Evolutionary conservation across 1,139 yeast genomes (phyloP), one percentile per base, ranked within the genome.

Genomic region (Protomyces macrosporus): DNA sequence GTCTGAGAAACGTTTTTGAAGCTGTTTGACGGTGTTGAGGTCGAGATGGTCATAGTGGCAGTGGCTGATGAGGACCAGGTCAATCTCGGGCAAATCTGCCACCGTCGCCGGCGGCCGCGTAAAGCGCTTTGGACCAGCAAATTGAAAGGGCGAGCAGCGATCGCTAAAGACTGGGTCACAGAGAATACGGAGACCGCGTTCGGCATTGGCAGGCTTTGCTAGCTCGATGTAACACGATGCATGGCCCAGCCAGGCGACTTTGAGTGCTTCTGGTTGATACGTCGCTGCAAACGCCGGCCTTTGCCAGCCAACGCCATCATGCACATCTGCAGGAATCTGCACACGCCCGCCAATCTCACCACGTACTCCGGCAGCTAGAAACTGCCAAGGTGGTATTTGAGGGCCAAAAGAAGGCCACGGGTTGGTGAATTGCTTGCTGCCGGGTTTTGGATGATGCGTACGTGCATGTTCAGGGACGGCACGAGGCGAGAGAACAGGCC

Each of bases 31-130:
- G 16, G 68, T 59, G 45, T 33, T 34, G 10, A 35, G 14, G 54
- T 67, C 68, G 14, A 67, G 67, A 39, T 67, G 69, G 53, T 66
- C 69, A 53, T 67, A 67, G 60, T 91, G 98, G 72, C 91, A 93
- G 74, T 91, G 98, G 1, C 96, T 87, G 0, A 91, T 96, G 39
- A 91, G 72, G 3, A 90, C 85, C 63, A 86, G 81, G 70, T 90
- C 85, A 1, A 93, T 83, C 14, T 78, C 76, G 2, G 88, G 85
- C 16, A 90, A 78, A 14, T 86, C 86, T 1, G 81, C 80, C 16
- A 86, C 73, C 16, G 77, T 69, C 75, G 89, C 81, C 0, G 97
- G 96, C 16, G 89, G 78, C 32, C 85, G 85, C 0, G 88, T 81
- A 35, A 90, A 82, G 68, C 98, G 77, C 72, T 85, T 85, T 6